Evolutionary conservation across 345 rosid genomes (phyloP).

Genomic region (Dipteronia dyeriana): DNA sequence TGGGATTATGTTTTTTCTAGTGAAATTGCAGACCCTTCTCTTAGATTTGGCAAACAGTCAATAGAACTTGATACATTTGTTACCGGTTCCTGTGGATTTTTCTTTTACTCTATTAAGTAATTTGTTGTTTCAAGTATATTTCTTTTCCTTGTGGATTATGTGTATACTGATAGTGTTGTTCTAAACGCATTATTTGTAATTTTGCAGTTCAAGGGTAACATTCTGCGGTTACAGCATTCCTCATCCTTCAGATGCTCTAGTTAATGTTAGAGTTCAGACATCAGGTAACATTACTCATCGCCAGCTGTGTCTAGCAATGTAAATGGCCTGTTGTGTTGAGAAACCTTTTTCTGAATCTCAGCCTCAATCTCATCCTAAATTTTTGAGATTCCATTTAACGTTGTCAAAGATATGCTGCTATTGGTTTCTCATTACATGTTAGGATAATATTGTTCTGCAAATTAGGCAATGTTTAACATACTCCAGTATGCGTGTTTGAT

Average conservation of each 20-base stretch:
- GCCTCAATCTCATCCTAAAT: not conserved
- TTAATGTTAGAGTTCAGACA: conserved; percentile 82
- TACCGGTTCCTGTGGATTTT: not conserved
- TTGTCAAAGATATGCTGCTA: not conserved
- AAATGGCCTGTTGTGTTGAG: not conserved
- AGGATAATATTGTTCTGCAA: not conserved
- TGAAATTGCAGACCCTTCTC: not conserved
- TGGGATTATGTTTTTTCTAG: not conserved
- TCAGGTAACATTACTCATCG: conserved; percentile 52
- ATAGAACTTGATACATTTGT: not conserved
- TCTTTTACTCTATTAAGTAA: not conserved
- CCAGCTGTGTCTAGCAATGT: not conserved
- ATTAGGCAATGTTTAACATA: not conserved
- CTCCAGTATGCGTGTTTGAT: not conserved
- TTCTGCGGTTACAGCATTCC: conserved; percentile 82
- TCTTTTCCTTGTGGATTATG: not conserved
- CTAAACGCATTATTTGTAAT: conserved; percentile 4
- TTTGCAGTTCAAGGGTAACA: conserved; percentile 77
- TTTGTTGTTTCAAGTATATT: not conserved
- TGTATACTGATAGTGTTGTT: not conserved
- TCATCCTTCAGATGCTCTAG: conserved; percentile 85
- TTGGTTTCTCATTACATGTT: not conserved
- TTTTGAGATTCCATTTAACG: not conserved
- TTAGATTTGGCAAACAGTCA: not conserved
- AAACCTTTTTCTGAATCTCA: not conserved